phyloP scores from a whole-genome alignment of 768 basidiomycete genomes.

The Cyathus striatus region DNA sequence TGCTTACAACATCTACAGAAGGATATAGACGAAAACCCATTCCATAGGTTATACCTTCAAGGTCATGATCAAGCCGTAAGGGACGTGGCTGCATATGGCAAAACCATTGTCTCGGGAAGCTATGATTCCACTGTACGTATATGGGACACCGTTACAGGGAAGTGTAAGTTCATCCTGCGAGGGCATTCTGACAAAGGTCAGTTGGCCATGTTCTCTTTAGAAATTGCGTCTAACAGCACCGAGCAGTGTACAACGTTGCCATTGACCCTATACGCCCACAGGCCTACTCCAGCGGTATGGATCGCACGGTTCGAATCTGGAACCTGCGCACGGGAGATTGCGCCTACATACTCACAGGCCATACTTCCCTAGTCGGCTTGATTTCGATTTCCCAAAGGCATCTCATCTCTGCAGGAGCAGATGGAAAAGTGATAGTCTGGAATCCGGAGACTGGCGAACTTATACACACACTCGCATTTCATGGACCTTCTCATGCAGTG shows the following conservation, averaged over 20 bases:
- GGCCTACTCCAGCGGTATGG: conserved; percentile 97
- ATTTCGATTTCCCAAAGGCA: conserved; percentile 84
- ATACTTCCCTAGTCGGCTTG: conserved; percentile 92
- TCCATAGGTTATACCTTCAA: conserved; percentile 76
- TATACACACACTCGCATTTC: conserved; percentile 78
- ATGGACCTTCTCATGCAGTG: conserved; percentile 96
- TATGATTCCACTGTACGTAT: conserved; percentile 94
- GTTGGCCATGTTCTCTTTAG: not conserved
- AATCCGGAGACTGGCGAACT: conserved; percentile 81
- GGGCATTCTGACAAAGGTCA: conserved; percentile 92
- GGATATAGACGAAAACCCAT: conserved; percentile 78
- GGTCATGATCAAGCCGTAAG: conserved; percentile 93
- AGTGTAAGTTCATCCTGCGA: conserved; percentile 71
- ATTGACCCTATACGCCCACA: conserved; percentile 82
- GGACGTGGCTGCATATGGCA: conserved; percentile 85
- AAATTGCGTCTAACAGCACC: not conserved
- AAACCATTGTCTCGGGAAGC: conserved; percentile 90
- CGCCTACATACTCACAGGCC: conserved; percentile 78
- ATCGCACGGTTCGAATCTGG: conserved; percentile 96
- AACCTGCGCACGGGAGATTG: conserved; percentile 78
- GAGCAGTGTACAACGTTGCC: conserved; percentile 88
- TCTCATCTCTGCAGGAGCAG: conserved; percentile 94
- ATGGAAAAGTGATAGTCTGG: conserved; percentile 93
- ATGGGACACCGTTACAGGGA: conserved; percentile 88
- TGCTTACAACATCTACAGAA: conserved; percentile 26